Base-by-base conservation (phyloP, 176 grass and related monocot species). In the Pontederia crassipes region DNA sequence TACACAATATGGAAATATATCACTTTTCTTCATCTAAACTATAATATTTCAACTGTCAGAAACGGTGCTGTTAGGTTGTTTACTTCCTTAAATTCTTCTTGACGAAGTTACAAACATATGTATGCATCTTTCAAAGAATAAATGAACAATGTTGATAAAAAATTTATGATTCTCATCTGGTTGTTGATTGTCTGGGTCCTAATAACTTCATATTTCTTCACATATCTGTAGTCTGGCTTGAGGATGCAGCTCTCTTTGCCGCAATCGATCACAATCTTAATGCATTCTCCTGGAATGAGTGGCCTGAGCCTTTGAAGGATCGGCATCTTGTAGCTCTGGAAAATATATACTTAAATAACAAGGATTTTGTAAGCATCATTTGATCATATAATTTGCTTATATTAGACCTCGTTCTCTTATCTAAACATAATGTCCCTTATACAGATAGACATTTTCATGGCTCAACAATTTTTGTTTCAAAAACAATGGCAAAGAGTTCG, bases 231-330 rank as follows among this genome's bases (percentile, higher is more conserved):
- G 92, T 62, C 54, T 96, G 92, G 92, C 87, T 96, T 80, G 87
- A 96, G 80, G 92, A 96, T 90, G 92, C 87, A 75, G 92, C 92
- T 80, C 75, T 96, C 56, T 96, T 96, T 61, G 87, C 92, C 74
- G 92, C 92, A 67, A 96, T 96, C 80, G 92, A 96, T 75, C 70
- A 74, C 58, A 85, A 60, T 35, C 65, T 78, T 16, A 54, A 79
- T 57, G 64, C 73, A 72, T 70, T 85, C 17, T 87, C 92, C 50
- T 96, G 87, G 92, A 79, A 80, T 28, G 76, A 82, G 66, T 96
- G 92, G 92, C 92, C 92, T 69, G 83, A 96, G 67, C 92, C 87
- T 64, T 70, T 96, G 62, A 96, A 96, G 90, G 87, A 96, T 52
- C 83, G 92, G 35, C 92, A 96, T 80, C 83, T 90, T 61, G 62